Evolutionary conservation across 1,284 basidiomycete species (phyloP).

Genomic region (Cutaneotrichosporon sp.): DNA sequence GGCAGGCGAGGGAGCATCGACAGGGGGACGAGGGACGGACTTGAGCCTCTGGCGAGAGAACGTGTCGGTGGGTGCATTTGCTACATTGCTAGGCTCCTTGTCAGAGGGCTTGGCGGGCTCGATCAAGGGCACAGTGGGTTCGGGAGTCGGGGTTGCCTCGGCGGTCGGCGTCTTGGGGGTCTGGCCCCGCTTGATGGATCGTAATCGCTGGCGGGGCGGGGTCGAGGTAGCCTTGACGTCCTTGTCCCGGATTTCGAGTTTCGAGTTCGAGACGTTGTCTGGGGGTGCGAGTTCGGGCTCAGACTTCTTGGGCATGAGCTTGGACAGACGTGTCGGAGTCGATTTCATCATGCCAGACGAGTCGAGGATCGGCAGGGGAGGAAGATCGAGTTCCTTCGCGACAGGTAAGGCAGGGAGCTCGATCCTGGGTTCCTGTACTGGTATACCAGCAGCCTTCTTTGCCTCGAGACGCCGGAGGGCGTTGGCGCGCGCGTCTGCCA

Average conservation of each 20-base stretch:
- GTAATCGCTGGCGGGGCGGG: neutral
- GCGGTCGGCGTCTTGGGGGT: neutral
- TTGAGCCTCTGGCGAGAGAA: conserved; percentile 3
- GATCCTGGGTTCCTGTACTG: conserved; percentile 17
- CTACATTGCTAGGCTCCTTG: neutral
- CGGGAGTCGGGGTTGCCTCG: neutral
- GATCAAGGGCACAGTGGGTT: conserved; percentile 7
- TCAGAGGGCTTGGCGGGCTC: conserved; percentile 1
- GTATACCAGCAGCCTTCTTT: conserved; percentile 34
- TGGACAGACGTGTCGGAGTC: conserved; percentile 5
- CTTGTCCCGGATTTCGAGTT: conserved; percentile 1
- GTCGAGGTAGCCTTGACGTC: neutral
- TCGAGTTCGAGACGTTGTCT: neutral
- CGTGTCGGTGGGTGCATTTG: conserved; percentile 2
- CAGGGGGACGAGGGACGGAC: conserved; percentile 1
- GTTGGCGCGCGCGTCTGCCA: conserved; percentile 47
- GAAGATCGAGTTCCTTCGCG: conserved; percentile 6
- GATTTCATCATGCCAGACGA: neutral
- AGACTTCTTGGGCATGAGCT: conserved; percentile 7
- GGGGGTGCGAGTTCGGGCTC: neutral
- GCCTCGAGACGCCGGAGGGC: conserved; percentile 44
- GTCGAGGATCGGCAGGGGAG: conserved; percentile 10
- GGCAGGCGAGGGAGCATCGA: neutral
- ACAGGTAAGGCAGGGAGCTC: conserved; percentile 20
- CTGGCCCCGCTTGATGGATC: neutral